Conservation (phyloP, 1,139 yeast species). For the Debaryomyces sp. region DNA sequence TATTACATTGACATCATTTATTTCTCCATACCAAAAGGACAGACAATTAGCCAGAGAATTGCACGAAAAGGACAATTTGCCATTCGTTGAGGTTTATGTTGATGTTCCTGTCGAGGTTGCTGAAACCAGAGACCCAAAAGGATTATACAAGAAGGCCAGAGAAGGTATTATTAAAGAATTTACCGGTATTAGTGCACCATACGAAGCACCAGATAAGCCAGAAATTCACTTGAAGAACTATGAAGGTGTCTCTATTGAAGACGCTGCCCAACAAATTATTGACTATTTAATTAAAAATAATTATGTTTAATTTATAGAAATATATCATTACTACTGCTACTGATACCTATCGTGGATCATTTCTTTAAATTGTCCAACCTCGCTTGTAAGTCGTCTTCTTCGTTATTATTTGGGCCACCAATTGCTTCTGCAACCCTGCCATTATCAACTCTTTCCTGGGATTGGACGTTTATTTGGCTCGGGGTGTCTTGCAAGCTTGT, state of each 20-base stretch:
- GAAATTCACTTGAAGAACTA: slow-evolving; percentile 83
- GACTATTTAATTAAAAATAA: slow-evolving; percentile 65
- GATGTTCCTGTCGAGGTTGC: slow-evolving; percentile 94
- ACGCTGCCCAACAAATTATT: slow-evolving; percentile 73
- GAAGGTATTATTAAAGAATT: slow-evolving; percentile 93
- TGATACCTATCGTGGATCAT: slow-evolving; percentile 15
- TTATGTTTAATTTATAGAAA: slow-evolving; percentile 33
- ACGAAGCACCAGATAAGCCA: slow-evolving; percentile 85
- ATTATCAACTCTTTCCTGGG: slow-evolving; percentile 27
- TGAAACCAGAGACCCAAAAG: slow-evolving; percentile 96
- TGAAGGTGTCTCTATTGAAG: slow-evolving; percentile 67
- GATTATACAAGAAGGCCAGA: slow-evolving; percentile 93
- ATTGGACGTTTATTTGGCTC: slow-evolving; percentile 40
- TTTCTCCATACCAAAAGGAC: slow-evolving; percentile 85
- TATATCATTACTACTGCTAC: background rate
- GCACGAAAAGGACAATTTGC: slow-evolving; percentile 73
- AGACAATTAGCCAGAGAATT: slow-evolving; percentile 83
- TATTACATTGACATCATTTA: slow-evolving; percentile 85
- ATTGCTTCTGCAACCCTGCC: slow-evolving; percentile 54
- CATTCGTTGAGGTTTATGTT: slow-evolving; percentile 86
- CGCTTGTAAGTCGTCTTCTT: slow-evolving; percentile 88
- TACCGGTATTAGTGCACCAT: slow-evolving; percentile 95
- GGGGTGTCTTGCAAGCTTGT: slow-evolving; percentile 72
- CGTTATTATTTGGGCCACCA: slow-evolving; percentile 41
- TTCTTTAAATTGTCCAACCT: slow-evolving; percentile 82